Conservation (phyloP, 495 filamentous ascomycete genomes). For the Penicillium robsamsonii region DNA sequence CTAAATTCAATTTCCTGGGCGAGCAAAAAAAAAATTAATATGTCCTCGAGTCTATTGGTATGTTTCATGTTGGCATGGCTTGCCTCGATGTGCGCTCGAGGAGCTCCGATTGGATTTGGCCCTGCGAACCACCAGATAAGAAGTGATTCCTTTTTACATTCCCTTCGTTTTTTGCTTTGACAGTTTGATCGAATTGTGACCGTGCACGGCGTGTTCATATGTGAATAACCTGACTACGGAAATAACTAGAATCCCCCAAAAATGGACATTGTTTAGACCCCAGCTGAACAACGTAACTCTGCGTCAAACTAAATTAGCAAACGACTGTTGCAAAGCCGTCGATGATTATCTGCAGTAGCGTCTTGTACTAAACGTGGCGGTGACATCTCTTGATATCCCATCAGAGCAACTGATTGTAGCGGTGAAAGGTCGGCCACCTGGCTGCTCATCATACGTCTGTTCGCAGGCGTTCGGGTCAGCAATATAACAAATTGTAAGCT, state of each 20-base stretch:
- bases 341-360: constrained; percentile 29
- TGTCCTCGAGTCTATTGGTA: background rate
- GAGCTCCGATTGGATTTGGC: constrained; percentile 14
- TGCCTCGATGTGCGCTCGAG: constrained; percentile 8
- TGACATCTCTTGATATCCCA: constrained; percentile 26
- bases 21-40: background rate
- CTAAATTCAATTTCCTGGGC: background rate
- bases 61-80: constrained; percentile 12
- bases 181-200: background rate
- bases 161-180: constrained; percentile 9
- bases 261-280: background rate
- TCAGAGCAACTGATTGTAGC: constrained; percentile 19
- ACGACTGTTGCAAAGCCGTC: background rate
- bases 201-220: constrained; percentile 14
- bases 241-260: background rate
- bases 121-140: constrained; percentile 16
- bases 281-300: constrained; percentile 8
- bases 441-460: background rate
- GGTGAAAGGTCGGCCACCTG: constrained; percentile 20
- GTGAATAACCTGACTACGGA: background rate
- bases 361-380: constrained; percentile 27
- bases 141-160: constrained; percentile 19
- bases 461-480: background rate
- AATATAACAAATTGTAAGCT: background rate
- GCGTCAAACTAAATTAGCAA: background rate